Evolutionary conservation across 2,329 filamentous ascomycete species (phyloP), one percentile per base, ranked within the genome.

Genomic region (Apiospora kogelbergensis): DNA sequence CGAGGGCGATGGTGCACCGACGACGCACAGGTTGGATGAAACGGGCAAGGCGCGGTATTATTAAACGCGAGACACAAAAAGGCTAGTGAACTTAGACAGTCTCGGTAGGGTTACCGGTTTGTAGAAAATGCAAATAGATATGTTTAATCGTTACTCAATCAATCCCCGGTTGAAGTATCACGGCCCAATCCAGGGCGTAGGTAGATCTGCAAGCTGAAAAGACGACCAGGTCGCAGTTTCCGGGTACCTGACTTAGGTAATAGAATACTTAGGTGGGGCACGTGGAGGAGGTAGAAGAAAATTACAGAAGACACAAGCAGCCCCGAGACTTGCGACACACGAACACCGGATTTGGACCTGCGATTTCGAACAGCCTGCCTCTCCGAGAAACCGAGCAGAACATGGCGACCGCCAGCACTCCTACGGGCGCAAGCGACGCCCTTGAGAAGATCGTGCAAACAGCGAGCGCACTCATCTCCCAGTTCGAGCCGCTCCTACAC

Each of bases 401-500:
- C 9, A 71, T 71, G 70, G 53, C 68, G 24, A 22, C 74, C 1
- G 41, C 70, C 22, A 68, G 69, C 24, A 44, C 63, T 6, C 22
- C 68, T 3, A 67, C 68, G 72, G 70, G 70, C 68, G 75, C 81
- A 3, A 76, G 83, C 11, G 77, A 80, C 45, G 74, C 77, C 26
- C 80, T 87, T 60, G 80, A 81, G 57, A 57, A 77, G 0, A 74
- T 84, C 17, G 74, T 84, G 2, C 73, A 80, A 6, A 81, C 78
- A 0, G 77, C 84, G 0, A 72, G 78, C 22, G 66, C 73, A 0
- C 79, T 86, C 11, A 77, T 85, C 42, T 74, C 79, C 13, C 80
- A 83, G 68, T 78, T 86, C 30, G 83, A 85, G 72, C 74, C 78
- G 1, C 78, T 81, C 37, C 77, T 86, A 3, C 76, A 79, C 30